phyloP scores from a whole-genome alignment of 805 yeast species.

The Kodamaea neixiangensis region DNA sequence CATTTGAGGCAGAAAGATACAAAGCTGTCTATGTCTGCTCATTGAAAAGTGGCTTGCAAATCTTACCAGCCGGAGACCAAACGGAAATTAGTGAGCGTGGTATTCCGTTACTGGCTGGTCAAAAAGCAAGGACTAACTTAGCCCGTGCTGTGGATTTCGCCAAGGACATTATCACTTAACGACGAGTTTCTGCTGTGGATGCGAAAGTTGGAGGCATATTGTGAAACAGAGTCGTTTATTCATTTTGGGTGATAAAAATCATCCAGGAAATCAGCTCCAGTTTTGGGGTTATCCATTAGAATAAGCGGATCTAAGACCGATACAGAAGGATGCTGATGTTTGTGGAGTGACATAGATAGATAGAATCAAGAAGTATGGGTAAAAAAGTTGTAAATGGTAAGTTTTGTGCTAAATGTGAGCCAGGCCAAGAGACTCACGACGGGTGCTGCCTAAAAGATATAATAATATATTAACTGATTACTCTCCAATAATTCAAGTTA shows the following conservation, averaged over 20 bases:
- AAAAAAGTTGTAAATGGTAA: too few species aligned
- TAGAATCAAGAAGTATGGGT: too few species aligned
- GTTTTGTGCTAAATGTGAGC: too few species aligned
- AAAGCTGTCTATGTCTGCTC: slow-evolving; percentile 68
- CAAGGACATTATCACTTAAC: slow-evolving; percentile 66
- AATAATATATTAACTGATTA: too few species aligned
- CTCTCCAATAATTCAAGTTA: too few species aligned
- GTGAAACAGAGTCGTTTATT: slow-evolving; percentile 69
- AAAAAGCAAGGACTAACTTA: slow-evolving; percentile 75
- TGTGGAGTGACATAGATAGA: too few species aligned
- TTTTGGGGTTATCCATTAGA: too few species aligned
- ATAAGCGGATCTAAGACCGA: too few species aligned
- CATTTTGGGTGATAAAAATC: slow-evolving; percentile 51
- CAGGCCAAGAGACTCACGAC: too few species aligned
- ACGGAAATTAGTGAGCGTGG: slow-evolving; percentile 88
- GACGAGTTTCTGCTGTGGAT: slow-evolving; percentile 84
- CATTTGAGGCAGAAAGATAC: slow-evolving; percentile 55
- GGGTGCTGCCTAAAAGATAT: too few species aligned
- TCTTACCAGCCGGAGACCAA: slow-evolving; percentile 68
- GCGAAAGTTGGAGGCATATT: slow-evolving; percentile 80
- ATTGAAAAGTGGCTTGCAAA: slow-evolving; percentile 60
- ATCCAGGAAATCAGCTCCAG: too few species aligned
- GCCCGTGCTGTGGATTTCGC: slow-evolving; percentile 79
- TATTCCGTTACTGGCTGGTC: slow-evolving; percentile 83
- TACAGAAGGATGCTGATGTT: too few species aligned